Evolutionary conservation across 2,329 filamentous ascomycete species (phyloP).

Genomic region (Penicillium sp.): DNA sequence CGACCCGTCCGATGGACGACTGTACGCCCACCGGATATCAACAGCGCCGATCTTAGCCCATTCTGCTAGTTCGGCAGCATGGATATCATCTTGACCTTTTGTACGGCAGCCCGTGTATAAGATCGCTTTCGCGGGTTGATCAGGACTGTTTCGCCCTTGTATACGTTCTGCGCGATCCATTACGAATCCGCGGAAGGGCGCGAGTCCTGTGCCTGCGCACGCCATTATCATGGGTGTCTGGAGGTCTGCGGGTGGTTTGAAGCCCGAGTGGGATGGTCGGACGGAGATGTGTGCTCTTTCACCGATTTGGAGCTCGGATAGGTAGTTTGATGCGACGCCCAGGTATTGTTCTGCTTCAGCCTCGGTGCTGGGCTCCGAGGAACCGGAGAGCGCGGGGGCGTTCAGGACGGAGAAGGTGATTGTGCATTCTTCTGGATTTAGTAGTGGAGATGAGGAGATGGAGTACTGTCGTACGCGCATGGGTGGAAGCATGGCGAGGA

Average conservation of each 20-base stretch:
- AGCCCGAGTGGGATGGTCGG: conserved; percentile 36
- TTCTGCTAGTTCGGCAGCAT: conserved; percentile 40
- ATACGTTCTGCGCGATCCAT: conserved; percentile 57
- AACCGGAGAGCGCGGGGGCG: conserved; percentile 46
- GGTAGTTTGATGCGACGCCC: conserved; percentile 63
- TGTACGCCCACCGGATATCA: conserved; percentile 62
- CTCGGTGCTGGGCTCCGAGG: conserved; percentile 44
- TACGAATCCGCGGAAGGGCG: conserved; percentile 64
- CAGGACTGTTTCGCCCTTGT: conserved; percentile 23
- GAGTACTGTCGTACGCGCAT: conserved; percentile 80
- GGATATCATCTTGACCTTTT: conserved; percentile 37
- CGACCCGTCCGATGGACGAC: conserved; percentile 47
- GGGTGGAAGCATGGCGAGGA: conserved; percentile 70
- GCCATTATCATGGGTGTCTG: conserved; percentile 42
- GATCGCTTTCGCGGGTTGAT: conserved; percentile 32
- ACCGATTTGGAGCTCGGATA: conserved; percentile 46
- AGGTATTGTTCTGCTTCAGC: conserved; percentile 45
- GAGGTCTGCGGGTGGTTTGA: conserved; percentile 36
- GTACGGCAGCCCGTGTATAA: conserved; percentile 40
- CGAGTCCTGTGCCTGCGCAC: conserved; percentile 53
- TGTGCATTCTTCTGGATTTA: conserved; percentile 57
- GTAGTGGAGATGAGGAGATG: conserved; percentile 72
- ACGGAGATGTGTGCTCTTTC: conserved; percentile 36
- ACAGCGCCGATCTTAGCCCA: conserved; percentile 66
- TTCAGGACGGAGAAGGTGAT: conserved; percentile 70